These are phyloP conservation scores for Phytophthora meadii DNA, from an alignment of 352 stramenopile genomes.

Conservation along the genomic window DNA sequence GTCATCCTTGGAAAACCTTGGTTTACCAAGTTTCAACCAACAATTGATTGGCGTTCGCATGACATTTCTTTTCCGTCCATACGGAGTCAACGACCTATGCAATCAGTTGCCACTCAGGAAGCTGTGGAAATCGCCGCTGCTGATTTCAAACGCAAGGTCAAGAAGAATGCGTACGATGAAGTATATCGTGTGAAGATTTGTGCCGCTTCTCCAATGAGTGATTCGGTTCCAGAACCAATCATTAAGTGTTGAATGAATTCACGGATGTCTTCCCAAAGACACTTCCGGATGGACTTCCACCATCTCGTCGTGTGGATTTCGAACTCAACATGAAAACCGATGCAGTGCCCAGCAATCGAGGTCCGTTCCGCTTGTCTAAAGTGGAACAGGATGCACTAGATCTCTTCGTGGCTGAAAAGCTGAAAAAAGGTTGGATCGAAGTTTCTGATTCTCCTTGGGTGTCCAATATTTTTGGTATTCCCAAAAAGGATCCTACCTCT, in stretches of 20 bases:
- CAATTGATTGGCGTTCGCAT: constrained; percentile 11
- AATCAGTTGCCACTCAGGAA: too few relatives aligned
- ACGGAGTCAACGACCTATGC: too few relatives aligned
- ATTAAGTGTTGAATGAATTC: constrained; percentile 11
- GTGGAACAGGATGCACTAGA: too few relatives aligned
- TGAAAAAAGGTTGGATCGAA: constrained; percentile 32
- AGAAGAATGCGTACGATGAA: constrained; percentile 12
- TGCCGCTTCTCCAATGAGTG: background rate
- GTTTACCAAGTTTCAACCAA: constrained; percentile 26
- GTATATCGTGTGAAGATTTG: constrained; percentile 22
- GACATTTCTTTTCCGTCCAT: too few relatives aligned
- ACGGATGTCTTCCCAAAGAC: constrained; percentile 21
- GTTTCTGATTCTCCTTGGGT: constrained; percentile 34
- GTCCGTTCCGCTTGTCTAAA: constrained; percentile 12
- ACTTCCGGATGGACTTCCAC: constrained; percentile 16
- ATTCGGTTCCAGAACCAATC: background rate
- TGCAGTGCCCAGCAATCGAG: constrained; percentile 9
- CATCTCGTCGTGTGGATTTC: constrained; percentile 18
- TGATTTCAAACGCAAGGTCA: constrained; percentile 16
- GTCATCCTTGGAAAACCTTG: constrained; percentile 24
- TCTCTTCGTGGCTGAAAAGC: background rate
- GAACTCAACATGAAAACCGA: constrained; percentile 34
- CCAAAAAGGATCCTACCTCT: constrained; percentile 24
- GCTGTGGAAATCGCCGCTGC: constrained; percentile 10
- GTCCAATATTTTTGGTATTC: constrained; percentile 35